Percentiles rank a stretch among this genome's conserved stretches.
phyloP scores from a whole-genome alignment of 2,329 filamentous ascomycete genomes.

The Sarocladium oryzae region DNA sequence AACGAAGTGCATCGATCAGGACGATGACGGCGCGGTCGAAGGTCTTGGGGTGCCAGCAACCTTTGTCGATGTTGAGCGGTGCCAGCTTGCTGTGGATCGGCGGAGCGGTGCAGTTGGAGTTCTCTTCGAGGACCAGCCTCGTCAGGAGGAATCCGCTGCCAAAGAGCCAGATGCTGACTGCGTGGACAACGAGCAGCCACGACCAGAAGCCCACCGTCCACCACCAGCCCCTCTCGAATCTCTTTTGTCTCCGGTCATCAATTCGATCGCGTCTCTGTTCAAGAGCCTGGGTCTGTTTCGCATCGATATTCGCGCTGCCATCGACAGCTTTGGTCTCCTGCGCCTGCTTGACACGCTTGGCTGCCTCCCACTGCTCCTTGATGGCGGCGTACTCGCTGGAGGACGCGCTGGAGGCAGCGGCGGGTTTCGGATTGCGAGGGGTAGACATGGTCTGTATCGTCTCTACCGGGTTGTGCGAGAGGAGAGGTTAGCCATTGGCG shows the following conservation, averaged over 20 bases:
- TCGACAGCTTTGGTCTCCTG: constrained; percentile 26
- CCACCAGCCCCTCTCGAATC: constrained; percentile 46
- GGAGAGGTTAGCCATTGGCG: constrained; percentile 4
- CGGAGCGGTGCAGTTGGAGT: constrained; percentile 61
- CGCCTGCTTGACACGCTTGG: constrained; percentile 38
- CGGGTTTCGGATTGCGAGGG: constrained; percentile 24
- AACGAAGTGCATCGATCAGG: constrained; percentile 86
- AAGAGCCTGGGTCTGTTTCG: constrained; percentile 29
- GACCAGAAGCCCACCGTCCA: constrained; percentile 63
- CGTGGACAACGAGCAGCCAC: constrained; percentile 68
- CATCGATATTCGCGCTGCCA: constrained; percentile 20
- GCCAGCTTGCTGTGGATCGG: constrained; percentile 51
- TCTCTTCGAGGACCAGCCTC: constrained; percentile 70
- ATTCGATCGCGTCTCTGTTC: constrained; percentile 40
- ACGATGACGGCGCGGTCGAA: constrained; percentile 90
- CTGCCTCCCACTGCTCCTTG: constrained; percentile 45
- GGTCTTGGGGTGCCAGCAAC: constrained; percentile 94
- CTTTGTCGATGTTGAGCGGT: constrained; percentile 44
- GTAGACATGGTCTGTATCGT: constrained; percentile 3
- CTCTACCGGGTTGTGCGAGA: neutral
- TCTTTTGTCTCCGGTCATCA: constrained; percentile 40
- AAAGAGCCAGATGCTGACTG: constrained; percentile 81
- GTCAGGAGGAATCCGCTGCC: constrained; percentile 92
- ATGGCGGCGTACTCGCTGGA: constrained; percentile 46
- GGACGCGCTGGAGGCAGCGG: constrained; percentile 10